A percentile compares a stretch with the other conserved stretches of the same genome.
Conservation (phyloP, 2,329 filamentous ascomycete genomes). For the Hypoxylon sp. region DNA sequence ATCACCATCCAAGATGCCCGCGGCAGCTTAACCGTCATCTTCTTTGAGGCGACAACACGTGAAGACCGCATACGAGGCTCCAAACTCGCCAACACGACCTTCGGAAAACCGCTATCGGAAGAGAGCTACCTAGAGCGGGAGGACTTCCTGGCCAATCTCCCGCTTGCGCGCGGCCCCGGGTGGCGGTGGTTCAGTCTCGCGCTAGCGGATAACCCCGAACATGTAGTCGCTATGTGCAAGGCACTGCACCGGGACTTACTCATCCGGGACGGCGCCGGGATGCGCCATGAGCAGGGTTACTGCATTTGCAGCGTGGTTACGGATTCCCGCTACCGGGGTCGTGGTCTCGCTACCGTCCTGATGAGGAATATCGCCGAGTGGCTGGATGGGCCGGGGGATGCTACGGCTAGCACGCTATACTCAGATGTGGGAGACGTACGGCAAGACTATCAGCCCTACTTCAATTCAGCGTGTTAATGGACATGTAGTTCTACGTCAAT, state of each 20-base stretch:
- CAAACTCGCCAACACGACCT: slow-evolving; percentile 35
- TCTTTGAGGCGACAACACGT: slow-evolving; percentile 35
- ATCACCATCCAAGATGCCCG: slow-evolving; percentile 26
- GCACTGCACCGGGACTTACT: slow-evolving; percentile 43
- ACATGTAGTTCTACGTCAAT: slow-evolving; percentile 37
- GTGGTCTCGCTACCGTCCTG: slow-evolving; percentile 39
- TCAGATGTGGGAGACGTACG: slow-evolving; percentile 42
- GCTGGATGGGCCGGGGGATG: slow-evolving; percentile 42
- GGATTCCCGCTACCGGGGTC: slow-evolving; percentile 32
- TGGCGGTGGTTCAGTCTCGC: slow-evolving; percentile 41
- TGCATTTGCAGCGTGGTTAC: slow-evolving; percentile 44
- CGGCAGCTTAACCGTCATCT: slow-evolving; percentile 20
- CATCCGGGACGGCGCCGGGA: slow-evolving; percentile 20
- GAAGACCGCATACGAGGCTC: slow-evolving; percentile 28
- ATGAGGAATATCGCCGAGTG: slow-evolving; percentile 40
- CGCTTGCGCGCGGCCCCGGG: slow-evolving; percentile 26
- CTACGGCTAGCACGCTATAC: slow-evolving; percentile 44
- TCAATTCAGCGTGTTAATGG: slow-evolving; percentile 9
- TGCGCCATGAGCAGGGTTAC: slow-evolving; percentile 34
- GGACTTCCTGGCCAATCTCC: slow-evolving; percentile 21
- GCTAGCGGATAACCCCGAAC: slow-evolving; percentile 20
- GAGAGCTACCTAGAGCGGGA: slow-evolving; percentile 37
- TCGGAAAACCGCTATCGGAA: slow-evolving; percentile 37
- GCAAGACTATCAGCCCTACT: not conserved
- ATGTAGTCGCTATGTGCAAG: slow-evolving; percentile 44